Percentiles rank a stretch among this genome's conserved stretches.
These are phyloP conservation scores for Neurospora terricola DNA, from an alignment of 495 filamentous ascomycete species.

Conservation along the genomic window DNA sequence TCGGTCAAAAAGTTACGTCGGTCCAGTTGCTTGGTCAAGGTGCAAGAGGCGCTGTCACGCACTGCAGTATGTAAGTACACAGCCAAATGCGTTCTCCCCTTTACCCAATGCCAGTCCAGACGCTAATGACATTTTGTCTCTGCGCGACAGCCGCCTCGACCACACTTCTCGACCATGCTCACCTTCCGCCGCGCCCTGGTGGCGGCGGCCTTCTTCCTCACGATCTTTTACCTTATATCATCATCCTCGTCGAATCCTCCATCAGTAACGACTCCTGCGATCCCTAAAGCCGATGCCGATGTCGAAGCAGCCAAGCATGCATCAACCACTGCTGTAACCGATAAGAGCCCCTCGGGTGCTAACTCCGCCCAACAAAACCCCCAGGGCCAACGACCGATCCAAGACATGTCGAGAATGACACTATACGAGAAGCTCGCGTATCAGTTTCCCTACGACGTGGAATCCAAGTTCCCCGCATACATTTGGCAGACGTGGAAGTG, in stretches of 20 bases:
- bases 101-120: background rate
- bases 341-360: conserved; percentile 8
- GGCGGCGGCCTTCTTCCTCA: conserved; percentile 55
- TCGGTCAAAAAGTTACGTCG: background rate
- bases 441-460: conserved; percentile 86
- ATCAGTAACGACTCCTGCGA: conserved; percentile 14
- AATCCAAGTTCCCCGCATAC: conserved; percentile 85
- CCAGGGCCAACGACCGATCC: conserved; percentile 35
- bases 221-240: conserved; percentile 60
- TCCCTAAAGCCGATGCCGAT: conserved; percentile 6
- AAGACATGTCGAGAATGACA: conserved; percentile 49
- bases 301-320: conserved; percentile 15
- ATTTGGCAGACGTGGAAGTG: conserved; percentile 99
- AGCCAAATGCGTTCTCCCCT: background rate
- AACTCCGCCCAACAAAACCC: conserved; percentile 8
- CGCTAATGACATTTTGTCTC: conserved; percentile 1
- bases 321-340: conserved; percentile 12
- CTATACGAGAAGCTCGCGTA: conserved; percentile 79
- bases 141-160: conserved; percentile 2
- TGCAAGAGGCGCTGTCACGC: background rate
- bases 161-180: conserved; percentile 29
- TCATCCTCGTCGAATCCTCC: conserved; percentile 26
- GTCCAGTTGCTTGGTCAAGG: background rate
- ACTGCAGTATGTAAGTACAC: background rate
- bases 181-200: conserved; percentile 66